Base-by-base conservation (phyloP, 176 grass and related monocot genomes). In the Cocos nucifera region DNA sequence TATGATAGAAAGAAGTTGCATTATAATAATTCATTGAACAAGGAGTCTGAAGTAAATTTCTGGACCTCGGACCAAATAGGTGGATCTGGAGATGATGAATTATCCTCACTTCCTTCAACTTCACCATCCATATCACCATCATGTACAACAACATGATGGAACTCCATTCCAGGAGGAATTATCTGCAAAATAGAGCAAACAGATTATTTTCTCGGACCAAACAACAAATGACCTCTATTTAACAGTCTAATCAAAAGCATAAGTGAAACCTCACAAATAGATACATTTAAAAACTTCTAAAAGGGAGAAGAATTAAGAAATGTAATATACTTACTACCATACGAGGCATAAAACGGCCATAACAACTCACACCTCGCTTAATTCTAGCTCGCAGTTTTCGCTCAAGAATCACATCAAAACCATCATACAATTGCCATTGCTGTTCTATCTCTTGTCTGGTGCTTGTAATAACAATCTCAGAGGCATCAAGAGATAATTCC, bases 131-230 rank as follows among this genome's bases (percentile, higher is more conserved):
- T 21, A 65, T 65, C 63, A 18, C 22, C 63, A 10, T 65, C 63
- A 65, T 65, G 63, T 17, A 65, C 51, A 7, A 16, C 15, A 24
- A 65, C 63, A 27, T n/a, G 50, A 26, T 49, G 53, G 19, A 65
- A 65, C 50, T 65, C 63, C 63, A 65, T 65, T 6, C 63, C 63
- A 65, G 63, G 63, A 52, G 63, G 63, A 39, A 65, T 65, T 10
- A 65, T 30, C 60, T 62, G 60, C 4, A 48, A 39, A 62, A 20
- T 62, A 19, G 17, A 48, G 35, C 35, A 44, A 44, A 44, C 14
- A 14, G 2, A 44, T 44, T 44, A 44, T 44, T 44, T 44, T 44
- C 35, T 14, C 10, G 35, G 12, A 44, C 10, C 9, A 12, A 44
- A 44, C 35, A 12, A 12, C 10, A 44, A 44, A 44, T 44, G 10